Conservation (phyloP, 164 flowering plant species). For the Nymphaea thermarum region DNA sequence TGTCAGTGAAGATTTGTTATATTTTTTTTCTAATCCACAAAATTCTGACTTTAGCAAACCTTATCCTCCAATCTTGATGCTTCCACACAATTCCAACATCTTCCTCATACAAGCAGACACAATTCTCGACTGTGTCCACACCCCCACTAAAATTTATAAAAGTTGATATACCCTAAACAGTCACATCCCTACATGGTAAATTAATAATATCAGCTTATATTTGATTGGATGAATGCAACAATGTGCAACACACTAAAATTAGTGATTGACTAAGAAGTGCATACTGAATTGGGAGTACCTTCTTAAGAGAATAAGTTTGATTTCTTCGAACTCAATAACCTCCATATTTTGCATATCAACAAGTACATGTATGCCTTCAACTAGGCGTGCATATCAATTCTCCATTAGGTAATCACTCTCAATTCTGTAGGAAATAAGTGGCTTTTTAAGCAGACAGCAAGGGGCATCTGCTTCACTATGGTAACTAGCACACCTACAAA, state of each 20-base stretch:
- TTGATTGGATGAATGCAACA: neutral
- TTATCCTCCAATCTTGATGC: conserved; percentile 92
- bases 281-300: conserved; percentile 19
- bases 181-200: conserved; percentile 65
- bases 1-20: too few species aligned
- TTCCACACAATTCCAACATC: conserved; percentile 87
- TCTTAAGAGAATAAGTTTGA: conserved; percentile 87
- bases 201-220: neutral
- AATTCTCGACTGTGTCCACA: conserved; percentile 85
- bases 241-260: neutral
- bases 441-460: conserved; percentile 71
- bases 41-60: conserved; percentile 71
- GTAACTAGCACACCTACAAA: conserved; percentile 81
- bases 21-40: conserved; percentile 22
- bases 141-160: conserved; percentile 88
- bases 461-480: conserved; percentile 83
- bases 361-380: conserved; percentile 72
- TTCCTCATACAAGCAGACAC: conserved; percentile 90
- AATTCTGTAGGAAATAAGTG: conserved; percentile 83
- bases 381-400: conserved; percentile 93
- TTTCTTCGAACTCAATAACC: conserved; percentile 22
- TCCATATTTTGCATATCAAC: conserved; percentile 93
- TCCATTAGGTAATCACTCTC: conserved; percentile 94
- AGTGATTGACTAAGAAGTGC: neutral
- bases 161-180: conserved; percentile 77